Evolutionary conservation across 2,329 filamentous ascomycete species (phyloP), one percentile per base, ranked within the genome.

Genomic region (Neopestalotiopsis rosae): DNA sequence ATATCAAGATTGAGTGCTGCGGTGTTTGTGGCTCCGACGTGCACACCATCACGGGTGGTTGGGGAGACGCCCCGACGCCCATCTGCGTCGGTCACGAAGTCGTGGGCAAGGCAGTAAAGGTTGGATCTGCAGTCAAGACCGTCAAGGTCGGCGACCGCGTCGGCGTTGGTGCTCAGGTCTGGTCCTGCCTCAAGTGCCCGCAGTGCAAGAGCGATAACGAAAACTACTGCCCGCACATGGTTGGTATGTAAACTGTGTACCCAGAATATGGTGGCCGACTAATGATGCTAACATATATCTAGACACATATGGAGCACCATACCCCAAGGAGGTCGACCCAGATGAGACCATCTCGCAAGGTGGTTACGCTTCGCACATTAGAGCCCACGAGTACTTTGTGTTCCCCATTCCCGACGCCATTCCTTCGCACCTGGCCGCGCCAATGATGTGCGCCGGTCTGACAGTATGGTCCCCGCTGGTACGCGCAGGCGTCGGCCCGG

Each of bases 381-480:
- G 85, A 32, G 83, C 81, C 0, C 85, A 86, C 69, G 83, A 85
- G 73, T 84, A 86, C 78, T 94, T 93, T 72, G 84, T 84, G 40
- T 85, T 89, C 73, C 86, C 86, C 71, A 88, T 90, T 49, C 88
- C 87, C 0, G 86, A 88, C n/a, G 77, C 76, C 1, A 78, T 90
- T 10, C 78, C 82, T 7, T 83, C 83, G 0, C 83, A 85, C 40
- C 76, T 82, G 1, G 86, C 84, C 0, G 88, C 92, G 1, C 92
- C 93, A 1, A 89, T 96, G 83, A 85, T 95, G 34, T 95, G 93
- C 76, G 93, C 90, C 1, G 93, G 94, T 1, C 86, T 95, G 66
- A 96, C 93, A 0, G 87, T 91, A 0, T 96, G 88, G 76, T 87
- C 87, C 4, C 93, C 93, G 0, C 80, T 96, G 17, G 86, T 86